Evolutionary conservation across 768 basidiomycete species (phyloP), one percentile per base, ranked within the genome.

Genomic region (Wakefieldia striispora): DNA sequence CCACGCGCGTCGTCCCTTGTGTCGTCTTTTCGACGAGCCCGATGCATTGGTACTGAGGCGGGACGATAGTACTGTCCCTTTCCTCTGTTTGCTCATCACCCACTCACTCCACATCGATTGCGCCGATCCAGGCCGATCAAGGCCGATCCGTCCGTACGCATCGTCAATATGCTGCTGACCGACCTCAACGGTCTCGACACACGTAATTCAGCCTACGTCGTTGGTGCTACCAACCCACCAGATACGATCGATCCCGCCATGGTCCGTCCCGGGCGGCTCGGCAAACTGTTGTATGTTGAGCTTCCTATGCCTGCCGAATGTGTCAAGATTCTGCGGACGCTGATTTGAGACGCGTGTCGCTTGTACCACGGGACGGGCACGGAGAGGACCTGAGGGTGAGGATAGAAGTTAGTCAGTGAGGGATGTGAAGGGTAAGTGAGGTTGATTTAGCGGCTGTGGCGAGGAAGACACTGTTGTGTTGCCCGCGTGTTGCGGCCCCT

Each of bases 11-110:
- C 94, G 0, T 84, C 91, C 95, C 95, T 1, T 97, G 94, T 55
- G 86, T 97, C 40, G 88, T 97, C 52, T 97, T 95, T 97, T 95
- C 62, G 94, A 97, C 60, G 94, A 97, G 67, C 75, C 95, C 16
- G 93, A 97, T 55, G 93, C 94, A 0, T 77, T 95, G 14, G 94
- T 97, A 0, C 94, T 94, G 2, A 74, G 92, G 6, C 78, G 93
- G 45, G 94, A 95, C 59, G 94, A 98, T 58, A 86, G 77, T 40
- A 31, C 31, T 11, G 29, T 35, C 31, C 20, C n/a, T n/a, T 21
- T 6, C 23, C 40, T n/a, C 26, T 29, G 23, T 8, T 6, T 14
- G 17, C 40, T 16, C 24, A 52, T n/a, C n/a, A n/a, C n/a, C n/a
- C n/a, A n/a, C n/a, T n/a, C n/a, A n/a, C n/a, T n/a, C n/a, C n/a